A percentile compares a stretch with the other conserved stretches of the same genome.
Conservation (phyloP, 345 rosid genomes). For the Hibiscus syriacus region DNA sequence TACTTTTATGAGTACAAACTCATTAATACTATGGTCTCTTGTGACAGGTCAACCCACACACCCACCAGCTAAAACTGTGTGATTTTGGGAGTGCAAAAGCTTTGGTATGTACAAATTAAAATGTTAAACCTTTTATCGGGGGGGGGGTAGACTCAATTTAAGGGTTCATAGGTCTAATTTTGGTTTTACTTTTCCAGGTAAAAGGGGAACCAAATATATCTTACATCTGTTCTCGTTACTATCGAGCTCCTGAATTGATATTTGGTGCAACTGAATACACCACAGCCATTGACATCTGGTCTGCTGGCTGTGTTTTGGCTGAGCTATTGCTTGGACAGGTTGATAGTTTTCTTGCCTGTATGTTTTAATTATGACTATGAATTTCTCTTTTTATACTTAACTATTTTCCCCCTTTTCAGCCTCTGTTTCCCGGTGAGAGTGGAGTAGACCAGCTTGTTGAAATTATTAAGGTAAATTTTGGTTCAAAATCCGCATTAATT, state of each 20-base stretch:
- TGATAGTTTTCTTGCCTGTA: not conserved
- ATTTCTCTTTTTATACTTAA: not conserved
- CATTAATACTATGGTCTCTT: not conserved
- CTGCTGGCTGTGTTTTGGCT: slow-evolving; percentile 93
- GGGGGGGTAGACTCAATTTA: not conserved
- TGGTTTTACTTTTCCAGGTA: slow-evolving; percentile 40
- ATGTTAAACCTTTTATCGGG: not conserved
- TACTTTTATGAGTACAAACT: not conserved
- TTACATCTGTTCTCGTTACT: slow-evolving; percentile 90
- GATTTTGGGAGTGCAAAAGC: slow-evolving; percentile 99
- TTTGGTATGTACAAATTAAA: slow-evolving; percentile 44
- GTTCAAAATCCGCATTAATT: not conserved
- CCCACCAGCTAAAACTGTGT: slow-evolving; percentile 87
- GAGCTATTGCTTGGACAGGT: slow-evolving; percentile 96
- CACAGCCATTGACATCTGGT: slow-evolving; percentile 95
- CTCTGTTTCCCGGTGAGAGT: slow-evolving; percentile 93
- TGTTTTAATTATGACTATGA: not conserved
- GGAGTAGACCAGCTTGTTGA: slow-evolving; percentile 99
- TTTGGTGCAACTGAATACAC: slow-evolving; percentile 97
- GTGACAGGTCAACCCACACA: slow-evolving; percentile 86
- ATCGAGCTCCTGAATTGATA: slow-evolving; percentile 96
- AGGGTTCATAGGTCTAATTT: not conserved
- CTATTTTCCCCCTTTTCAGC: slow-evolving; percentile 36
- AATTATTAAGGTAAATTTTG: slow-evolving; percentile 70
- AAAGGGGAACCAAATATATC: slow-evolving; percentile 95